Conservation (phyloP, 805 yeast genomes). For the Candida hungchunana region DNA sequence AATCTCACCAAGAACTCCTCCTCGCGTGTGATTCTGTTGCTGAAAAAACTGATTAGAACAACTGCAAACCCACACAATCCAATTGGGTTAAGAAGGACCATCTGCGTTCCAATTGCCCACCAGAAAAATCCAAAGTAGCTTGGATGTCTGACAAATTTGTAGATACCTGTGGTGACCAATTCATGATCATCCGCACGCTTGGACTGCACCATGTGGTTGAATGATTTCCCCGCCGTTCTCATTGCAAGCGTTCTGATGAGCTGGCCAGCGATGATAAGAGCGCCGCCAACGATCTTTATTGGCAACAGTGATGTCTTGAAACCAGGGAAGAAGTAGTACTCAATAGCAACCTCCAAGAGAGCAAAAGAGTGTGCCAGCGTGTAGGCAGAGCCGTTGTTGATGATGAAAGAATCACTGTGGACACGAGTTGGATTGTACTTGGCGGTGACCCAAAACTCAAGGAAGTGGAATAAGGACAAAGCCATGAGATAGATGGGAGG, state of each 20-base stretch:
- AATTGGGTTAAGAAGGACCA: constrained; percentile 63
- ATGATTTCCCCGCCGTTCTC: constrained; percentile 83
- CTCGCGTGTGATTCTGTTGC: constrained; percentile 61
- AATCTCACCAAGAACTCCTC: constrained; percentile 61
- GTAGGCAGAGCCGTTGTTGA: constrained; percentile 61
- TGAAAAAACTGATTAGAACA: constrained; percentile 69
- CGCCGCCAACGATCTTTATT: constrained; percentile 42
- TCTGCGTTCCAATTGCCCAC: constrained; percentile 89
- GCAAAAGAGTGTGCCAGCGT: constrained; percentile 54
- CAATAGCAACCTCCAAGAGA: constrained; percentile 44
- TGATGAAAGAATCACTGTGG: constrained; percentile 63
- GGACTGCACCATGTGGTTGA: constrained; percentile 72
- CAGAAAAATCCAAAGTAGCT: constrained; percentile 86
- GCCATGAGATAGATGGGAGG: constrained; percentile 47
- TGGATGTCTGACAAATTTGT: constrained; percentile 72
- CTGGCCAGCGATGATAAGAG: constrained; percentile 58
- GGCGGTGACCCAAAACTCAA: constrained; percentile 82
- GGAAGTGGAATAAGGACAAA: constrained; percentile 64
- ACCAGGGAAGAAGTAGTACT: constrained; percentile 37
- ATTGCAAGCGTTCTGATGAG: constrained; percentile 66
- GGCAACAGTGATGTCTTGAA: constrained; percentile 24
- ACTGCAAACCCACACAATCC: constrained; percentile 48
- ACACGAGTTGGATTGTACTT: constrained; percentile 62
- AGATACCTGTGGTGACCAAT: constrained; percentile 73
- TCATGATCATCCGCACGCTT: constrained; percentile 50